These are phyloP conservation scores for Globisporangium acanthophoron DNA, from an alignment of 352 stramenopile genomes.

Conservation along the genomic window DNA sequence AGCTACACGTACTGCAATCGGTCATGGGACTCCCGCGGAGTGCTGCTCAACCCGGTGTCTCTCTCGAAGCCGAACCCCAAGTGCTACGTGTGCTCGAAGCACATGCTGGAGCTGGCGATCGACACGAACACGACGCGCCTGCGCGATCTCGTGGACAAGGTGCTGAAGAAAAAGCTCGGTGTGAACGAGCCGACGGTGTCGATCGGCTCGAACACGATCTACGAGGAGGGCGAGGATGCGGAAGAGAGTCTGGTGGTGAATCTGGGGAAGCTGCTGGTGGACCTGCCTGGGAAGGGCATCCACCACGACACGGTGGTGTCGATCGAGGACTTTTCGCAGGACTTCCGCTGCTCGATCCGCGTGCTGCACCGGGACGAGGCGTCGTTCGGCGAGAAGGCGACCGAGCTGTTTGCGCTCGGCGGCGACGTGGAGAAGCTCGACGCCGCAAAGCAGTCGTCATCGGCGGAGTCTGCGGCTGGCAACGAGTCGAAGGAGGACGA, in stretches of 20 bases:
- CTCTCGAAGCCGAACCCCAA: conserved; percentile 90
- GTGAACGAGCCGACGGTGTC: conserved; percentile 89
- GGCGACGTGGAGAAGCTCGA: conserved; percentile 60
- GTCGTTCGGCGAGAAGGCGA: conserved; percentile 62
- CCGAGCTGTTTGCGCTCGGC: conserved; percentile 71
- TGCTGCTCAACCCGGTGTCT: conserved; percentile 88
- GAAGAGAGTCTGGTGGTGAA: conserved; percentile 81
- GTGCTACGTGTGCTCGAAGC: conserved; percentile 96
- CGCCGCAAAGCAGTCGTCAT: conserved; percentile 8
- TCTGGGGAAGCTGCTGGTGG: conserved; percentile 79
- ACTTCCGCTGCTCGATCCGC: conserved; percentile 85
- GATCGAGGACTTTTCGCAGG: conserved; percentile 95
- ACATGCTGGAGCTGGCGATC: conserved; percentile 86
- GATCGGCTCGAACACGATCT: conserved; percentile 86
- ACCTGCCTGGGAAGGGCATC: conserved; percentile 91
- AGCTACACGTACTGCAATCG: conserved; percentile 95
- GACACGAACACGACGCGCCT: conserved; percentile 86
- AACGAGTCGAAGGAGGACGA: conserved; percentile 30
- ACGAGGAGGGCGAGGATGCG: conserved; percentile 94
- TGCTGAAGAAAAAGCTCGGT: conserved; percentile 86
- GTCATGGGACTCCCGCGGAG: conserved; percentile 85
- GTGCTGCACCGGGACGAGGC: conserved; percentile 64
- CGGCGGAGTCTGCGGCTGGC: not conserved
- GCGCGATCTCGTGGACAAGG: conserved; percentile 67
- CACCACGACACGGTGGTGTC: conserved; percentile 89